Evolutionary conservation across 768 basidiomycete species (phyloP).

Genomic region (Antrodiella citrinella): DNA sequence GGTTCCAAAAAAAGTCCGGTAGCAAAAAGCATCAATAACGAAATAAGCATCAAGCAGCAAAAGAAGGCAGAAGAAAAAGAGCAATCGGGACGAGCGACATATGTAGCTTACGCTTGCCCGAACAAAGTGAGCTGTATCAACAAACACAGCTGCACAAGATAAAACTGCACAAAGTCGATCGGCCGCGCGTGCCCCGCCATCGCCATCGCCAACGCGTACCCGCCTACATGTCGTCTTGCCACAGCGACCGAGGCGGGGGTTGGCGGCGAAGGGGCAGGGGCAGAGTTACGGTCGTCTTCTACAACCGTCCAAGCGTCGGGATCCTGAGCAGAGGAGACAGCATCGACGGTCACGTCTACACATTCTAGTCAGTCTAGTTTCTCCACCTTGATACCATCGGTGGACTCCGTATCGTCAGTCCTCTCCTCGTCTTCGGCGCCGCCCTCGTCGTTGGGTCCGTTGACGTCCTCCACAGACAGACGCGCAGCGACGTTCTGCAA

Average conservation of each 20-base stretch:
- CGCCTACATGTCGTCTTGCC: slow-evolving; percentile 15
- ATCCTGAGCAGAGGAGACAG: neutral
- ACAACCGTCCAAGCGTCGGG: neutral
- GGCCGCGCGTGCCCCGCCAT: too few relatives aligned
- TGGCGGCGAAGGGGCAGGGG: slow-evolving; percentile 4
- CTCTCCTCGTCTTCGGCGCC: neutral
- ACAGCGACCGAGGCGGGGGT: slow-evolving; percentile 5
- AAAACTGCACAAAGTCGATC: slow-evolving; percentile 14
- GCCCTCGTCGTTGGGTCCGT: neutral
- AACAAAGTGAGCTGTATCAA: slow-evolving; percentile 17
- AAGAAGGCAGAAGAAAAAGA: neutral
- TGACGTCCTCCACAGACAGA: neutral
- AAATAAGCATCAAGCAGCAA: neutral
- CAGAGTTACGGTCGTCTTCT: neutral
- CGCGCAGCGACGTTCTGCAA: slow-evolving; percentile 1
- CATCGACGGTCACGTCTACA: too few relatives aligned
- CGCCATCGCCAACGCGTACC: slow-evolving; percentile 13
- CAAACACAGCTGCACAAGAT: slow-evolving; percentile 21
- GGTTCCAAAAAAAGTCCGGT: too few relatives aligned
- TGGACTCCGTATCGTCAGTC: neutral
- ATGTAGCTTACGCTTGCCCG: slow-evolving; percentile 2
- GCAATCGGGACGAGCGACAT: neutral
- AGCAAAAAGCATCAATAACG: neutral
- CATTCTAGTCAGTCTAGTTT: slow-evolving; percentile 1
- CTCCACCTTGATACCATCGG: slow-evolving; percentile 4